A percentile compares a stretch with the other conserved stretches of the same genome.
Conservation (phyloP, 1,139 yeast species). For the Yamadazyma kanchanaburiensis region DNA sequence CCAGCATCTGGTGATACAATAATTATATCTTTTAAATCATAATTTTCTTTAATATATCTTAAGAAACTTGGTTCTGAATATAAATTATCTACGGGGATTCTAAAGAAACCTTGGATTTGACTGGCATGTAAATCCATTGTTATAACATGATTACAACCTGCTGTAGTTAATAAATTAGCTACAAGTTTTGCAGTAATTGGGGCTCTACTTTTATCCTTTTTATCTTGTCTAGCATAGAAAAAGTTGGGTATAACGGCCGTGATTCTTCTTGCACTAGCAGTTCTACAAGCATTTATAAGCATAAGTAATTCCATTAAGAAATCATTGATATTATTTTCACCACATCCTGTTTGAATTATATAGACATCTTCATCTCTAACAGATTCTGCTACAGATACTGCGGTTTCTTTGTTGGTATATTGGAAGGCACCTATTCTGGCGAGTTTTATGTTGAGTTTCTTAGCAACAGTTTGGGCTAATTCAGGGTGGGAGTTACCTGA, state of each 20-base stretch:
- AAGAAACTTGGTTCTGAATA: conserved; percentile 96
- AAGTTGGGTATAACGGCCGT: conserved; percentile 95
- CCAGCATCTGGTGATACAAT: conserved; percentile 98
- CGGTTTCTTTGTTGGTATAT: conserved; percentile 81
- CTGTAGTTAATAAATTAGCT: conserved; percentile 93
- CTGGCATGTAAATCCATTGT: conserved; percentile 98
- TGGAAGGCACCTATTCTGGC: conserved; percentile 66
- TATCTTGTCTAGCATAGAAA: conserved; percentile 97
- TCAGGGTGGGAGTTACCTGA: conserved; percentile 91
- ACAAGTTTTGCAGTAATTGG: conserved; percentile 95
- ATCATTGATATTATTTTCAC: conserved; percentile 70
- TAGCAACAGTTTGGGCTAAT: conserved; percentile 67
- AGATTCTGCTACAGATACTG: conserved; percentile 90
- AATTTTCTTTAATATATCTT: conserved; percentile 75
- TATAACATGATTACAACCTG: conserved; percentile 95
- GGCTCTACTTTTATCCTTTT: conserved; percentile 94
- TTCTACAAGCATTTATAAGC: conserved; percentile 93
- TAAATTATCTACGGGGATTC: conserved; percentile 92
- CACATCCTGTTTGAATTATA: conserved; percentile 90
- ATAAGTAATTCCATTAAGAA: conserved; percentile 81
- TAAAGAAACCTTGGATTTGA: conserved; percentile 95
- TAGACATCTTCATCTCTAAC: conserved; percentile 96
- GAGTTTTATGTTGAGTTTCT: conserved; percentile 52
- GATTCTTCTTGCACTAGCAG: conserved; percentile 92
- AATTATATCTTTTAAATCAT: conserved; percentile 65